Evolutionary conservation across 2,329 filamentous ascomycete genomes (phyloP), one percentile per base, ranked within the genome.

Genomic region (Lizonia empirigonia): DNA sequence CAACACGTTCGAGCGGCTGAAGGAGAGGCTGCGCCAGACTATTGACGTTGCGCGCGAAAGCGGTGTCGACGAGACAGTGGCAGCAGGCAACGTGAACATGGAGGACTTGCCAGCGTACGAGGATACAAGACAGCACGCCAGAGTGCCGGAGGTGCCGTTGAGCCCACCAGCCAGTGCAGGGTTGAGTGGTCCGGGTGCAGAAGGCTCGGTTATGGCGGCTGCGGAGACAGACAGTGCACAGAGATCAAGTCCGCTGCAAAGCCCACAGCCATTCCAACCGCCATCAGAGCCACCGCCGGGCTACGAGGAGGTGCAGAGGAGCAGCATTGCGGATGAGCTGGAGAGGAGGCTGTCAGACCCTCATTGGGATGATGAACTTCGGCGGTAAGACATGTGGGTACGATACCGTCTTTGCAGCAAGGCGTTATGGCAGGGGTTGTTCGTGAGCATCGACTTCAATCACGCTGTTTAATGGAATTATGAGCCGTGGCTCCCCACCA

Each of bases 51-150:
- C 87, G 24, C 76, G 86, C 47, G 87, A 89, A 64, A 85, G 81
- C 56, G 87, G 86, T 3, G 57, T 64, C 6, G 63, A 65, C 8
- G n/a, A 80, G 79, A 58, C 78, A 74, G 73, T 76, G 58, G 71
- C 40, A 38, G 72, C 72, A 18, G 77, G 74, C n/a, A 82, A 82
- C 42, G 84, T 94, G 34, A 86, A 94, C 67, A 79, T 95, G 46
- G 93, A 97, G 59, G 89, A 95, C 58, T 77, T 97, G 44, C 94
- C 93, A 7, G 89, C 89, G 20, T 97, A 97, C 70, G 89, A 93
- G 68, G 86, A 85, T 23, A 78, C 78, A 7, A 70, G 74, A 56
- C 72, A 70, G 74, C 57, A 74, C 73, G 50, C 44, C 9, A 54
- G 64, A 36, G 58, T 69, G 12, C 47, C 60, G 10, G 69, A 79